Evolutionary conservation across 306 rosid species (phyloP), one percentile per base, ranked within the genome.

Genomic region (Lablab purpureus): DNA sequence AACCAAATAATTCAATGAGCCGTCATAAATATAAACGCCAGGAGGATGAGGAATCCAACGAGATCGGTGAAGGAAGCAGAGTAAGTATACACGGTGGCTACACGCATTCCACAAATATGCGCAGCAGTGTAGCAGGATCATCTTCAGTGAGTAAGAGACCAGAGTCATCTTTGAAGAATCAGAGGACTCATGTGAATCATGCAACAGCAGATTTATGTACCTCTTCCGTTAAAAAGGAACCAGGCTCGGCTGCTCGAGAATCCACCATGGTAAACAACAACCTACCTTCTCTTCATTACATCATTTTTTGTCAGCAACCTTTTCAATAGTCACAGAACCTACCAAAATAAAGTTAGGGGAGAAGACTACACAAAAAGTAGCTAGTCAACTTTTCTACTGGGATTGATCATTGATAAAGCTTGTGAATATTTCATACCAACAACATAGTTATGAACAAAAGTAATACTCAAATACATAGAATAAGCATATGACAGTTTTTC

Each of bases 141-240:
- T 74, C 82, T 11, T 52, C 73, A 0, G 60, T 83, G 80, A 72
- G 67, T 73, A 88, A 86, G 79, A 84, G 22, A n/a, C 37, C 22
- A 34, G 86, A 86, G 14, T 67, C 87, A 52, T 52, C 74, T 18
- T 82, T 56, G 77, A 68, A 65, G 49, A 78, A 76, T 36, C 70
- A 86, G 60, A 91, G 54, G 56, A 87, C 90, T 84, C 83, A 82
- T 64, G 34, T 80, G 83, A 83, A 84, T 84, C 90, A 74, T 4
- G 46, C 67, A 62, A 56, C 58, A 25, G 66, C 71, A 25, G 92
- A 86, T 52, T 84, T 78, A 4, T 84, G 86, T 10, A 50, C 15
- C 63, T 68, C 85, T 81, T 80, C 83, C 10, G 15, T 65, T 17
- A 79, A 65, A 67, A 91, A 87, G 59, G 91, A 81, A 40, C 86